phyloP scores from a whole-genome alignment of 495 filamentous ascomycete genomes.

The Annulohypoxylon stygium region DNA sequence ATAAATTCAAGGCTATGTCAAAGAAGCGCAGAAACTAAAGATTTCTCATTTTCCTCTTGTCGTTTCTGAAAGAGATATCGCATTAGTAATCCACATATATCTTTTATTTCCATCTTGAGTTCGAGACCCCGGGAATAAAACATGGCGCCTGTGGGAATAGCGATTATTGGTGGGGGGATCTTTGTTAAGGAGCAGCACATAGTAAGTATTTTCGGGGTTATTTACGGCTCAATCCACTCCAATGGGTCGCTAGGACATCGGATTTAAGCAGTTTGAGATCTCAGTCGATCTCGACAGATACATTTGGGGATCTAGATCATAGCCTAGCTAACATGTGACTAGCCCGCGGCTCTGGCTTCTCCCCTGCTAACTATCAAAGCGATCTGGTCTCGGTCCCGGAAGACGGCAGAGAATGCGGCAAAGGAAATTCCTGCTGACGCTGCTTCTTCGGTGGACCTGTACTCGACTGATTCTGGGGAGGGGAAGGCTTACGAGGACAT shows the following conservation, averaged over 20 bases:
- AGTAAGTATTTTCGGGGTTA: conserved; percentile 39
- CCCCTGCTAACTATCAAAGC: conserved; percentile 66
- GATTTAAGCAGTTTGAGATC: not conserved
- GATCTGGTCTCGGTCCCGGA: conserved; percentile 72
- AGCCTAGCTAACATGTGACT: conserved; percentile 35
- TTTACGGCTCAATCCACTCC: conserved; percentile 9
- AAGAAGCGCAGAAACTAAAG: conserved; percentile 5
- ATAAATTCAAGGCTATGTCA: conserved; percentile 12
- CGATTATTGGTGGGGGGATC: conserved; percentile 76
- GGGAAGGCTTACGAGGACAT: conserved; percentile 71
- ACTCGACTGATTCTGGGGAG: conserved; percentile 70
- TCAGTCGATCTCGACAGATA: conserved; percentile 4
- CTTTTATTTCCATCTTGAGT: not conserved
- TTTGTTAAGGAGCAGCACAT: conserved; percentile 61
- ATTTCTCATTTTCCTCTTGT: not conserved
- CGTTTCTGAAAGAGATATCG: not conserved
- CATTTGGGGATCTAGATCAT: conserved; percentile 17
- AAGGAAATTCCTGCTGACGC: conserved; percentile 50
- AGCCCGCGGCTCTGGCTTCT: conserved; percentile 66
- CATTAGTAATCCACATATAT: conserved; percentile 6
- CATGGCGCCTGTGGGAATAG: conserved; percentile 68
- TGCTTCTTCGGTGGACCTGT: conserved; percentile 61
- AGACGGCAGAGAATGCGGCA: conserved; percentile 55
- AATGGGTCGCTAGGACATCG: not conserved
- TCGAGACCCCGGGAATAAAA: conserved; percentile 12